Conservation (phyloP, 345 rosid genomes). For the Citropsis articulata region DNA sequence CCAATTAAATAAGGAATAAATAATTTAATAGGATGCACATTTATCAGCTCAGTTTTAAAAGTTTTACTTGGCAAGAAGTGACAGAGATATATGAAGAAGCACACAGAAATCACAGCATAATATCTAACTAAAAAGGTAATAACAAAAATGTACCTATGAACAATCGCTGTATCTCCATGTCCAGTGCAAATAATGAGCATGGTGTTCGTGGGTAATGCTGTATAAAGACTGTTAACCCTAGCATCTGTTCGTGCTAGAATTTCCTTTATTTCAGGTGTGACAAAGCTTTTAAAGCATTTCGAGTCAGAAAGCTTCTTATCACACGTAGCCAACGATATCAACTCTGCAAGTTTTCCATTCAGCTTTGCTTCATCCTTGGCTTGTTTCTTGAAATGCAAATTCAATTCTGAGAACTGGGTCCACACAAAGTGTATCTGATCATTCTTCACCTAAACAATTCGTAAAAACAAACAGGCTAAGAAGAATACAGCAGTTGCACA, state of each 20-base stretch:
- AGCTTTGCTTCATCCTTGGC: conserved; percentile 58
- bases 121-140: neutral
- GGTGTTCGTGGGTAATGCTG: conserved; percentile 68
- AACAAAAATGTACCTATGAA: conserved; percentile 53
- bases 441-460: conserved; percentile 60
- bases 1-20: neutral
- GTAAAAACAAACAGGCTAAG: conserved; percentile 5
- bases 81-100: neutral
- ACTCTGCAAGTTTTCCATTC: conserved; percentile 67
- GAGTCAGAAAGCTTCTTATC: conserved; percentile 34
- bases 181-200: conserved; percentile 95
- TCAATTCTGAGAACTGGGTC: conserved; percentile 86
- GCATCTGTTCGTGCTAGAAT: conserved; percentile 52
- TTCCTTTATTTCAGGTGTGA: conserved; percentile 58
- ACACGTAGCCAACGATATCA: conserved; percentile 78
- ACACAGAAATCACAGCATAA: neutral
- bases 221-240: conserved; percentile 48
- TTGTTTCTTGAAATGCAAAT: conserved; percentile 61
- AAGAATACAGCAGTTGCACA: neutral
- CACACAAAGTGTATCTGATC: conserved; percentile 67
- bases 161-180: conserved; percentile 87
- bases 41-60: neutral
- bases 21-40: neutral
- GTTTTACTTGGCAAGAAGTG: neutral
- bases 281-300: conserved; percentile 41